phyloP scores from a whole-genome alignment of 1,139 yeast species.

The Blastobotrys apis region DNA sequence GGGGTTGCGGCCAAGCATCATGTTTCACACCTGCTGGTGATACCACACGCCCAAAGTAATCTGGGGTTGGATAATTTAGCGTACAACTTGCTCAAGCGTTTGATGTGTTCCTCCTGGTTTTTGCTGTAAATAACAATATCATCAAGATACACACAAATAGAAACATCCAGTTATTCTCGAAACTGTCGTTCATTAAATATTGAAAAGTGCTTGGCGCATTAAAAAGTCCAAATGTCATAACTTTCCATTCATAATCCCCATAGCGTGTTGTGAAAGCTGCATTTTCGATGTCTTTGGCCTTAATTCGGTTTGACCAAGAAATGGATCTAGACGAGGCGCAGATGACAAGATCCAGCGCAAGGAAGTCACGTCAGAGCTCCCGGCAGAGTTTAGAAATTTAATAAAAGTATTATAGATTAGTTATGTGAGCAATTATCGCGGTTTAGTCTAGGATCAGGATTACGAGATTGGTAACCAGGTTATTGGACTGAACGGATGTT shows the following conservation, averaged over 20 bases:
- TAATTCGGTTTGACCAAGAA: conserved; percentile 24
- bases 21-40: conserved; percentile 6
- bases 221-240: conserved; percentile 27
- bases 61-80: conserved; percentile 11
- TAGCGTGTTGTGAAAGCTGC: conserved; percentile 22
- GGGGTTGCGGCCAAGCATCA: too few relatives aligned
- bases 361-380: too few relatives aligned
- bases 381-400: too few relatives aligned
- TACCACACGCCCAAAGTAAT: conserved; percentile 14
- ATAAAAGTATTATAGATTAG: too few relatives aligned
- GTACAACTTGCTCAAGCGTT: background rate
- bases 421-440: too few relatives aligned
- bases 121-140: too few relatives aligned
- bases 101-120: too few relatives aligned
- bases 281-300: conserved; percentile 18
- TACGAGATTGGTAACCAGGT: too few relatives aligned
- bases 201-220: conserved; percentile 26
- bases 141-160: conserved; percentile 30
- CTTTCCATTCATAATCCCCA: conserved; percentile 25
- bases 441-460: too few relatives aligned
- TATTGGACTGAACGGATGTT: too few relatives aligned
- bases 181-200: conserved; percentile 18
- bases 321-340: conserved; percentile 22
- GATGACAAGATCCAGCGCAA: too few relatives aligned
- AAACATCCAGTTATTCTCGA: conserved; percentile 16